Base-by-base conservation (phyloP, 148 eudicot genomes). In the Suaeda aralocaspica region DNA sequence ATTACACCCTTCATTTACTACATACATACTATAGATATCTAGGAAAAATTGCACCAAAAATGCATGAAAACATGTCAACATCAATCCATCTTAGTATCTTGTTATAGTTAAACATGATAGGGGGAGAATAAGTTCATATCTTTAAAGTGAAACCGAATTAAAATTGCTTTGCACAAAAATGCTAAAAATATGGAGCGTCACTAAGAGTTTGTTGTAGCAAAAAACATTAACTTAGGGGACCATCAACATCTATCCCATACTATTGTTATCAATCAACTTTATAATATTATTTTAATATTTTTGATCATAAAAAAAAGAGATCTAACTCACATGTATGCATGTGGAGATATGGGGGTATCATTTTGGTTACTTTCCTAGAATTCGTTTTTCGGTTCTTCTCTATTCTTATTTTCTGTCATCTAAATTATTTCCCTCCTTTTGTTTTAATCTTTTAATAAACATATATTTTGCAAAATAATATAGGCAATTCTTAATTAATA, bases 321-420 rank as follows among this genome's bases (percentile, higher is more conserved):
- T 79, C 76, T 70, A 39, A 42, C 10, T 76, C 76, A 79, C 80
- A 82, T 82, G 85, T 42, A 6, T 59, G 69, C 85, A 79, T 82
- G 85, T 74, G 85, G 62, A 71, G 74, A 77, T 72, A 76, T 75
- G 77, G 77, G 59, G 64, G 31, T 22, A 31, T 44, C 2, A 9
- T n/a, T 64, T 51, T 58, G 8, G 42, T 26, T 13, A 51, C 12
- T 41, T 60, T 30, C 9, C n/a, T n/a, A n/a, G n/a, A 4, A 13
- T 46, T 15, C 16, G 41, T 67, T 36, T 8, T 6, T 57, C n/a
- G 45, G 45, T 72, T 51, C 29, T 9, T 22, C 13, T 14, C 26
- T 1, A 15, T 15, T 15, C 10, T 46, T 15, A 14, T 46, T 46
- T 42, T 42, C 13, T 42, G 46, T 42, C 13, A 42, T 42, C 46